Evolutionary conservation across 1,139 yeast genomes (phyloP).

Genomic region (Suhomyces atakaporum): DNA sequence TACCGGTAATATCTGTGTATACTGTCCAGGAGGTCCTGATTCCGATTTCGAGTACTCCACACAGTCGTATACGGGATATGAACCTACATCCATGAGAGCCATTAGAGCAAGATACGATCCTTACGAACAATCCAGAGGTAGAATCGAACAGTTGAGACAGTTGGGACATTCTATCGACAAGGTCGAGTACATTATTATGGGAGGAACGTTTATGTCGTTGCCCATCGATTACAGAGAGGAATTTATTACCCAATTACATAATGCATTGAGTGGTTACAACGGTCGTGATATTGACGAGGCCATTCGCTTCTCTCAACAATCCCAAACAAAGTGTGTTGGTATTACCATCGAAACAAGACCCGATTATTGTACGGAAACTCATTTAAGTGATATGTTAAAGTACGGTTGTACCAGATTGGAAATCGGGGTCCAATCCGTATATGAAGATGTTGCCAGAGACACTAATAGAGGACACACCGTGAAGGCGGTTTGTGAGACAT

Average conservation of each 20-base stretch:
- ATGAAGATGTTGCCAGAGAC: slow-evolving; percentile 98
- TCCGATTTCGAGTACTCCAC: slow-evolving; percentile 97
- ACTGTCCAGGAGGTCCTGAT: slow-evolving; percentile 99
- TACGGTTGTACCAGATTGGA: slow-evolving; percentile 97
- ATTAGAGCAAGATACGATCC: slow-evolving; percentile 98
- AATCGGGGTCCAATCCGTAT: slow-evolving; percentile 95
- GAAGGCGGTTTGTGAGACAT: slow-evolving; percentile 92
- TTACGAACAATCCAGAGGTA: slow-evolving; percentile 96
- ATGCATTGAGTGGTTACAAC: slow-evolving; percentile 91
- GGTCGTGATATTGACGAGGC: slow-evolving; percentile 91
- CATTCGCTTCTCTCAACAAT: slow-evolving; percentile 86
- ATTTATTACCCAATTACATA: slow-evolving; percentile 87
- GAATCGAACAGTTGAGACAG: slow-evolving; percentile 92
- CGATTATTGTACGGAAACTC: slow-evolving; percentile 96
- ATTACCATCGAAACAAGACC: slow-evolving; percentile 98
- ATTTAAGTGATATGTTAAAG: slow-evolving; percentile 89
- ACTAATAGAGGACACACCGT: slow-evolving; percentile 99
- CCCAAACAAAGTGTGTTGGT: slow-evolving; percentile 96
- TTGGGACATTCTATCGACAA: slow-evolving; percentile 96
- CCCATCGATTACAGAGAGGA: slow-evolving; percentile 87
- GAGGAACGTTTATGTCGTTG: slow-evolving; percentile 97
- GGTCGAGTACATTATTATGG: slow-evolving; percentile 97
- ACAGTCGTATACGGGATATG: slow-evolving; percentile 97
- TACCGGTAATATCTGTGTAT: slow-evolving; percentile 97
- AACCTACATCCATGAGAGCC: slow-evolving; percentile 98